Evolutionary conservation across 768 basidiomycete genomes (phyloP).

Genomic region (Strobilomyces dryophilus): DNA sequence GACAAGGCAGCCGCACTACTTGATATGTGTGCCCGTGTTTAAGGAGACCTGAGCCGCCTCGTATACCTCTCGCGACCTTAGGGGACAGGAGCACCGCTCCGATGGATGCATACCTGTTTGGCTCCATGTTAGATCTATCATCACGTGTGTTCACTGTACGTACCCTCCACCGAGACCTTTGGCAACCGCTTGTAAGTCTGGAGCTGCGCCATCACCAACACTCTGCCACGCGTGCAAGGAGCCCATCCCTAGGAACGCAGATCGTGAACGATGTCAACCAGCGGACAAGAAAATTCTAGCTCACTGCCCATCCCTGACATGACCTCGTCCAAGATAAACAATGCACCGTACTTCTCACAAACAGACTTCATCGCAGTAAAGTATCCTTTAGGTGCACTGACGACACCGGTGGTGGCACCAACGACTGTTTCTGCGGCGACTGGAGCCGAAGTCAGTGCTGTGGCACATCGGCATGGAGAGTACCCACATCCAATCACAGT

Average conservation of each 20-base stretch:
- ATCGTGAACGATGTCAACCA: background rate
- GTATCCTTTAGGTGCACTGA: conserved; percentile 78
- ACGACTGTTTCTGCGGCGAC: conserved; percentile 86
- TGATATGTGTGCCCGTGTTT: conserved; percentile 89
- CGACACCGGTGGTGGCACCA: conserved; percentile 76
- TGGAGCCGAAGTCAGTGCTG: conserved; percentile 24
- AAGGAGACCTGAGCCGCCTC: conserved; percentile 63
- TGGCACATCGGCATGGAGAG: background rate
- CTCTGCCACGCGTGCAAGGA: conserved; percentile 85
- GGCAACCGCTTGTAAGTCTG: conserved; percentile 85
- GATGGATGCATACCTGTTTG: conserved; percentile 67
- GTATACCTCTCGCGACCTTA: conserved; percentile 65
- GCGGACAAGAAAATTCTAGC: conserved; percentile 25
- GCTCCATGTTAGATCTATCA: conserved; percentile 4
- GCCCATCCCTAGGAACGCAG: conserved; percentile 61
- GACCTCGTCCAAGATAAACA: conserved; percentile 88
- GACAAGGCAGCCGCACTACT: conserved; percentile 31
- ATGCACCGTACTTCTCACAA: conserved; percentile 63
- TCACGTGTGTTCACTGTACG: conserved; percentile 16
- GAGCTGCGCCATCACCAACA: conserved; percentile 70
- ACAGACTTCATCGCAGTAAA: conserved; percentile 82
- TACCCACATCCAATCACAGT: conserved; percentile 77
- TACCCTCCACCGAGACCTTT: conserved; percentile 90
- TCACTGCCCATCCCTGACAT: conserved; percentile 90
- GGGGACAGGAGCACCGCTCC: conserved; percentile 78